These are phyloP conservation scores for Calonectria multiphialidica DNA, from an alignment of 2,329 filamentous ascomycete species.

Conservation along the genomic window DNA sequence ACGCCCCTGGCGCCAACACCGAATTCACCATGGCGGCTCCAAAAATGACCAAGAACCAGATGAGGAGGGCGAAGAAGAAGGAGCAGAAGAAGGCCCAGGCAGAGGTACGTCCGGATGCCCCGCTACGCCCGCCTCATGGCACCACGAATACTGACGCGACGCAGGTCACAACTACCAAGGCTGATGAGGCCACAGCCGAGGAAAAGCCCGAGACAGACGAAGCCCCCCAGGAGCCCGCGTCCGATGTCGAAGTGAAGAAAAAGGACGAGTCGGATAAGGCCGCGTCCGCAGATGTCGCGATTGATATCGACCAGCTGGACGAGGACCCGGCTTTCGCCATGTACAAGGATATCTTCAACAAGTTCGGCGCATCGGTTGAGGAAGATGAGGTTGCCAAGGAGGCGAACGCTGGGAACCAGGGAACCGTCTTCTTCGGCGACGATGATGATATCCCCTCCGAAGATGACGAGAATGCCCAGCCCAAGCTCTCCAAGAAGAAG, in stretches of 20 bases:
- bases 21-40: constrained; percentile 67
- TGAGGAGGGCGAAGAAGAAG: constrained; percentile 94
- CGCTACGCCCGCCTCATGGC: background rate
- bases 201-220: constrained; percentile 42
- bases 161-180: constrained; percentile 31
- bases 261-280: constrained; percentile 48
- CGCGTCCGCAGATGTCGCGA: constrained; percentile 59
- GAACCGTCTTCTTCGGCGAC: constrained; percentile 85
- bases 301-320: constrained; percentile 70
- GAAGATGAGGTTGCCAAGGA: constrained; percentile 76
- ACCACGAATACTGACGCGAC: constrained; percentile 32
- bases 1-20: constrained; percentile 41
- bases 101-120: constrained; percentile 55
- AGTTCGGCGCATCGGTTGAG: constrained; percentile 76
- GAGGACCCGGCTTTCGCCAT: constrained; percentile 85
- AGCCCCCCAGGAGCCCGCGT: constrained; percentile 49
- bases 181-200: constrained; percentile 34
- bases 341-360: constrained; percentile 85
- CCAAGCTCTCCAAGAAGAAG: constrained; percentile 93
- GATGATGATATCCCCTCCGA: constrained; percentile 90
- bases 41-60: constrained; percentile 94
- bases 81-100: constrained; percentile 80
- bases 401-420: constrained; percentile 79
- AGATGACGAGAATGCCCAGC: constrained; percentile 76
- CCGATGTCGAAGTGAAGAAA: constrained; percentile 59